A percentile compares a stretch with the other conserved stretches of the same genome.
Evolutionary conservation across 2,329 filamentous ascomycete genomes (phyloP).

Genomic region (Botrytis porri): DNA sequence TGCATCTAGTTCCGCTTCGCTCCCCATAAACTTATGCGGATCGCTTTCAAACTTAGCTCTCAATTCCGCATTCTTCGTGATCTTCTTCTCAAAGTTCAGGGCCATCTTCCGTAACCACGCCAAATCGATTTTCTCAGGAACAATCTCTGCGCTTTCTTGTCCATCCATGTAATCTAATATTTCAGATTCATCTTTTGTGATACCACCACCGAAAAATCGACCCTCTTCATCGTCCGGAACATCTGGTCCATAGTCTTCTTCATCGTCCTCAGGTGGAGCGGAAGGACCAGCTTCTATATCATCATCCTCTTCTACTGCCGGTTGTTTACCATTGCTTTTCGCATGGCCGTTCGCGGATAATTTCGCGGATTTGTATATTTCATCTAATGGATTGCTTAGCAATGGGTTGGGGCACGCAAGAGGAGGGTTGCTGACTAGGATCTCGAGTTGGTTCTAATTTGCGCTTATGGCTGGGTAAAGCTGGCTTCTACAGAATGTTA

Average conservation of each 20-base stretch:
- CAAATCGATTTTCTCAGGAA: slow-evolving; percentile 73
- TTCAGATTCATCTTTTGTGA: slow-evolving; percentile 75
- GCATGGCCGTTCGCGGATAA: slow-evolving; percentile 45
- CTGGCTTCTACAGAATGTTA: slow-evolving; percentile 34
- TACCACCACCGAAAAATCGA: slow-evolving; percentile 90
- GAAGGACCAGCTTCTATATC: slow-evolving; percentile 50
- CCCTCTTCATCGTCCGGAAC: slow-evolving; percentile 79
- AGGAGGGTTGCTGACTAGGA: slow-evolving; percentile 51
- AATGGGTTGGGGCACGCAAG: not conserved
- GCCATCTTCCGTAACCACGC: slow-evolving; percentile 81
- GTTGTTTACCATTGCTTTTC: slow-evolving; percentile 38
- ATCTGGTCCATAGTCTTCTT: slow-evolving; percentile 54
- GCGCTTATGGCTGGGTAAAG: slow-evolving; percentile 51
- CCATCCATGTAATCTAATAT: slow-evolving; percentile 86
- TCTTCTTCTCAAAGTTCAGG: slow-evolving; percentile 83
- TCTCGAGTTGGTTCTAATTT: slow-evolving; percentile 61
- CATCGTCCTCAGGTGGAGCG: slow-evolving; percentile 52
- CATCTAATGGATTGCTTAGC: slow-evolving; percentile 42
- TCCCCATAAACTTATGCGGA: slow-evolving; percentile 77
- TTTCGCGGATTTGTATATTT: slow-evolving; percentile 63
- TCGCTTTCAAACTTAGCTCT: slow-evolving; percentile 80
- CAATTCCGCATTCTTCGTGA: slow-evolving; percentile 85
- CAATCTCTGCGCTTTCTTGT: slow-evolving; percentile 47
- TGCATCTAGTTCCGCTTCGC: slow-evolving; percentile 84
- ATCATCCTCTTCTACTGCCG: slow-evolving; percentile 38